Conservation (phyloP, 1,284 basidiomycete genomes). For the Malassezia pachydermatis region DNA sequence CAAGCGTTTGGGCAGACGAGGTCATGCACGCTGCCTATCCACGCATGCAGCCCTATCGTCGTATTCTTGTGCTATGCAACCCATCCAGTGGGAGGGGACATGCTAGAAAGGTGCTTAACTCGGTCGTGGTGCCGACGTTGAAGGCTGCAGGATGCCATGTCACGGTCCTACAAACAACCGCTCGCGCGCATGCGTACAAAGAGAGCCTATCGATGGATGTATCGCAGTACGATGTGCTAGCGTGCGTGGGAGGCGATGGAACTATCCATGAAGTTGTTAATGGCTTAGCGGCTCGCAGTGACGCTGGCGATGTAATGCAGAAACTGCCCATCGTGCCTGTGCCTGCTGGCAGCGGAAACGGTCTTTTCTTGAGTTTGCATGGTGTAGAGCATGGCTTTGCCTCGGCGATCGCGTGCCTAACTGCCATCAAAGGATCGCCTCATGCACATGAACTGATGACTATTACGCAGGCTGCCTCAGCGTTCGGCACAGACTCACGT, state of each 20-base stretch:
- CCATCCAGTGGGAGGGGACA: conserved; percentile 78
- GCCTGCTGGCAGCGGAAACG: conserved; percentile 79
- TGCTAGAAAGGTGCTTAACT: conserved; percentile 57
- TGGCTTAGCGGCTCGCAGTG: conserved; percentile 65
- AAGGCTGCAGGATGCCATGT: conserved; percentile 63
- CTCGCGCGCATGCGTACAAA: conserved; percentile 62
- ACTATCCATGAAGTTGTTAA: conserved; percentile 84
- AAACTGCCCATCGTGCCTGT: conserved; percentile 68
- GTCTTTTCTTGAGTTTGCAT: conserved; percentile 63
- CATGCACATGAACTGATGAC: conserved; percentile 75
- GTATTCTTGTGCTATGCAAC: conserved; percentile 62
- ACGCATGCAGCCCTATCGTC: conserved; percentile 22
- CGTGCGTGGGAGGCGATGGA: conserved; percentile 82
- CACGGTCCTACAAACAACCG: conserved; percentile 54
- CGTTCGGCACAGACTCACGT: conserved; percentile 7
- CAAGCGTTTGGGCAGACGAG: conserved; percentile 20
- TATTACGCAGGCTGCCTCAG: conserved; percentile 56
- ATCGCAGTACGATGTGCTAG: conserved; percentile 57
- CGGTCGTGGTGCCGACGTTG: conserved; percentile 67
- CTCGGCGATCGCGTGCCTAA: conserved; percentile 59
- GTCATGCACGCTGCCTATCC: conserved; percentile 26
- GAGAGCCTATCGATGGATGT: conserved; percentile 59
- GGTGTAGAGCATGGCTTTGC: conserved; percentile 39
- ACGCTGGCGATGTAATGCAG: conserved; percentile 61
- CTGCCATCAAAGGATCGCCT: conserved; percentile 67